These are phyloP conservation scores for Colletotrichum liaoningense DNA, from an alignment of 2,329 filamentous ascomycete genomes.

Conservation along the genomic window DNA sequence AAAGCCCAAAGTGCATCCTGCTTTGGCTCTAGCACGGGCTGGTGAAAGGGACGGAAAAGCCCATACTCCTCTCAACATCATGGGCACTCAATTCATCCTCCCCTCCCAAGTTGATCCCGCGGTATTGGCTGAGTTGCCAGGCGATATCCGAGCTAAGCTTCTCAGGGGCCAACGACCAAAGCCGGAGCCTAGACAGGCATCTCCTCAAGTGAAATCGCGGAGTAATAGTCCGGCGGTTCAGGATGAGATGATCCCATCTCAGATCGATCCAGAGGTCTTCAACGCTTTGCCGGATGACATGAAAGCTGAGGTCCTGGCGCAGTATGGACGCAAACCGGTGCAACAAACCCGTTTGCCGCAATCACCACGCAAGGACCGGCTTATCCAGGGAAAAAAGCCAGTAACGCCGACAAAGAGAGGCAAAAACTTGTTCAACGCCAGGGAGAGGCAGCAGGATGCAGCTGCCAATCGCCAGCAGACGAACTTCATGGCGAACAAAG, in stretches of 20 bases:
- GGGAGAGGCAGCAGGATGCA: constrained; percentile 63
- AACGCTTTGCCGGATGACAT: constrained; percentile 87
- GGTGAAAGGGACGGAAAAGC: constrained; percentile 65
- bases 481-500: constrained; percentile 69
- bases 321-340: constrained; percentile 64
- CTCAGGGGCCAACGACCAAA: constrained; percentile 36
- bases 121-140: constrained; percentile 86
- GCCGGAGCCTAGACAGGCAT: constrained; percentile 41
- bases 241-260: constrained; percentile 70
- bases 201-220: constrained; percentile 48
- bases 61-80: constrained; percentile 78
- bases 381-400: constrained; percentile 62
- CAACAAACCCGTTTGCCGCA: constrained; percentile 50
- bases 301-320: constrained; percentile 82
- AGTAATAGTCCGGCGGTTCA: constrained; percentile 50
- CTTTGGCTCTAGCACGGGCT: constrained; percentile 61
- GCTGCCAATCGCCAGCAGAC: constrained; percentile 77
- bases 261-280: constrained; percentile 88
- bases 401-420: constrained; percentile 77
- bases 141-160: constrained; percentile 83
- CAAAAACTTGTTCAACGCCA: constrained; percentile 54
- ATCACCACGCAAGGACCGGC: constrained; percentile 68
- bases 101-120: constrained; percentile 84
- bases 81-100: constrained; percentile 92
- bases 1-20: constrained; percentile 66